Conservation (phyloP, 148 eudicot species). For the Vaccinium darrowii region DNA sequence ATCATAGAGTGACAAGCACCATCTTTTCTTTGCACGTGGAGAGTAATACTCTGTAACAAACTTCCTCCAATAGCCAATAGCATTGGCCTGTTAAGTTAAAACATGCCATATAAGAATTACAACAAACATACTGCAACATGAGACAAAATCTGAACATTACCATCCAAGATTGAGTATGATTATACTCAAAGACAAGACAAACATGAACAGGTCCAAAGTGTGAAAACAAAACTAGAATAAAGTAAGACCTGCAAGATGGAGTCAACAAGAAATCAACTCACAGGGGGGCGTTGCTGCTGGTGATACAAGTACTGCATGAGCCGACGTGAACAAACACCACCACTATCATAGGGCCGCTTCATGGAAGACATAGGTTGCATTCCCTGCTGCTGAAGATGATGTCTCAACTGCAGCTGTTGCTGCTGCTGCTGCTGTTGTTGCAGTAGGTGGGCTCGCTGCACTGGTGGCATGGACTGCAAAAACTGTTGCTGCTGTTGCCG, state of each 20-base stretch:
- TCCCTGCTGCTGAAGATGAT: slow-evolving; percentile 70
- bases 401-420: slow-evolving; percentile 53
- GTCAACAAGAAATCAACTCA: slow-evolving; percentile 38
- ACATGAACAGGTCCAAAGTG: background rate
- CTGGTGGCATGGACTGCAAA: slow-evolving; percentile 67
- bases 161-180: background rate
- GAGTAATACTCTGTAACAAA: slow-evolving; percentile 90
- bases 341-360: slow-evolving; percentile 74
- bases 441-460: slow-evolving; percentile 62
- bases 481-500: slow-evolving; percentile 65
- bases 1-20: slow-evolving; percentile 90
- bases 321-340: slow-evolving; percentile 82
- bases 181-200: background rate
- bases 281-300: slow-evolving; percentile 78
- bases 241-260: background rate
- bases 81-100: slow-evolving; percentile 55
- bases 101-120: slow-evolving; percentile 14
- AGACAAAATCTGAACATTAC: background rate
- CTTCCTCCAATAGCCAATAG: slow-evolving; percentile 90
- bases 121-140: background rate
- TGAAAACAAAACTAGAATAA: background rate
- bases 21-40: slow-evolving; percentile 93
- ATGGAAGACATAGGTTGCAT: slow-evolving; percentile 58
- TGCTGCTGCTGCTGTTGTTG: slow-evolving; percentile 57
- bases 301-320: slow-evolving; percentile 93